Base-by-base conservation (phyloP, 768 basidiomycete genomes). In the Panus rudis region DNA sequence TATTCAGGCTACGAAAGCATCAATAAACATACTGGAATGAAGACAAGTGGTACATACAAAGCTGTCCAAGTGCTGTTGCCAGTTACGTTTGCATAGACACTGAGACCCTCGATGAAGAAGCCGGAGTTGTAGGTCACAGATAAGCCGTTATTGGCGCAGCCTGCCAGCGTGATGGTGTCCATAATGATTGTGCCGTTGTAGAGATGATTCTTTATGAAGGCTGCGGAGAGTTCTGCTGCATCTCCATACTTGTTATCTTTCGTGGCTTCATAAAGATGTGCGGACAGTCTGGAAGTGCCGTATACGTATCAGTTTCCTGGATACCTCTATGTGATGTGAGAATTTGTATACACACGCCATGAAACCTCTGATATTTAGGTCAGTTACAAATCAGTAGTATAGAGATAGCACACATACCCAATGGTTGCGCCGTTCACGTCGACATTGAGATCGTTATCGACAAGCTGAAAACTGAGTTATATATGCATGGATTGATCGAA, bases 271-370 rank as follows among this genome's bases (percentile, higher is more conserved):
- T 38, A 44, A 4, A 44, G 43, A 39, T 38, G 20, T 4, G 37
- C 24, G n/a, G 43, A 44, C 20, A 44, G 20, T 6, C 43, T 44
- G 4, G 11, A 37, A 26, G 17, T 35, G 42, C 20, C 27, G 37
- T 38, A 21, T n/a, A 24, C 8, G 27, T 41, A 39, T 43, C 42
- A 7, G n/a, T 13, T 24, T 33, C 22, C 12, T 7, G 8, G 6
- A 37, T 4, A 24, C 5, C 16, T 33, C 10, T 20, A 32, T 21
- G 20, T 33, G 17, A 43, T n/a, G n/a, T n/a, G 42, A 37, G 22
- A 35, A 20, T 4, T 13, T 25, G 34, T 37, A 27, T 6, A 5
- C 8, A 23, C 17, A 20, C 12, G 35, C 10, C 12, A 37, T 10
- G 35, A 12, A 37, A 19, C 11, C 20, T 12, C 13, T 13, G 10